Base-by-base conservation (phyloP, 2,329 filamentous ascomycete species). In the Penicillium hesseltinei region DNA sequence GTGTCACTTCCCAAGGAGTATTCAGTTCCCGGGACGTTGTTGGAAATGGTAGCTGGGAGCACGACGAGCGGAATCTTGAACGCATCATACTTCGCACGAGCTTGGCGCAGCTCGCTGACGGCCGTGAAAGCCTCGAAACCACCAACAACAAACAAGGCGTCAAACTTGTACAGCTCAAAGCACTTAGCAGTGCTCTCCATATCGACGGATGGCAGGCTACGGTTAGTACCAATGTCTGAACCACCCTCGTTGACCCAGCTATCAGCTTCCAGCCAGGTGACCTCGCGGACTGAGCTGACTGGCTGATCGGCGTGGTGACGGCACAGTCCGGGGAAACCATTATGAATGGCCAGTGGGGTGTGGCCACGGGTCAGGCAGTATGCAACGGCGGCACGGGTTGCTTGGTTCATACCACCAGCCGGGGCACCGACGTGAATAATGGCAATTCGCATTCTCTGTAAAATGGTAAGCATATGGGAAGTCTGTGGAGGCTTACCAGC, bases 41-140 rank as follows among this genome's bases (percentile, higher is more conserved):
- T 99, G 64, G 91, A 96, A 66, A 99, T 93, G 10, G 94, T 99
- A n/a, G 94, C 94, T 0, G 94, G 94, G 27, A 99, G 82, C 42
- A 97, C 83, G 52, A 89, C 84, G 82, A 97, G 91, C 21, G 94
- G 94, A 62, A 99, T 97, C 75, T 91, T 92, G 71, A 99, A 89
- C 1, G 89, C 88, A 11, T 90, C 87, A 76, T 90, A 96, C 60
- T 90, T 78, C 36, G 86, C 83, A 55, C 92, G 84, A 15, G 89
- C 92, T 78, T 90, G 86, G 65, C 92, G 88, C 59, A 99, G 82
- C 75, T 97, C 89, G 44, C 90, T 91, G 35, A 97, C 84, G 2
- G 94, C 88, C 57, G 94, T 95, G 81, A 95, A 99, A 1, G 92
- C 94, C 77, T 99, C 94, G 67, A 99, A 99, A 2, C 94, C 94